Evolutionary conservation across 2,329 filamentous ascomycete species (phyloP).

Genomic region (Fusarium sp.): DNA sequence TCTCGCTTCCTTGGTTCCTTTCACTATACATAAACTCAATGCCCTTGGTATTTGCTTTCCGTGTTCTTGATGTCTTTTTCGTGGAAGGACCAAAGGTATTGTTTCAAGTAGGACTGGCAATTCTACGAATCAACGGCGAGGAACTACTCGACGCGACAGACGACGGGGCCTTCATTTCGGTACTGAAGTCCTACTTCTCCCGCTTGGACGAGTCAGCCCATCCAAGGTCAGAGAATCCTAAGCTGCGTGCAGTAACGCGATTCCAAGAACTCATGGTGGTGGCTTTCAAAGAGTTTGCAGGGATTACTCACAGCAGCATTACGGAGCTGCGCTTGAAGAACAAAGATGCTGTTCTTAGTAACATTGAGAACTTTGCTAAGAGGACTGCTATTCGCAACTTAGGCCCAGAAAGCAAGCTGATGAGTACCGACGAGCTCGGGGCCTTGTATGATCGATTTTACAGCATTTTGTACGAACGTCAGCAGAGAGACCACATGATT

Average conservation of each 20-base stretch:
- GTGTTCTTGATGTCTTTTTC: constrained; percentile 97
- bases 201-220: constrained; percentile 95
- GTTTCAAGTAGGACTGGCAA: constrained; percentile 97
- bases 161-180: constrained; percentile 95
- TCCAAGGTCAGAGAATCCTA: constrained; percentile 94
- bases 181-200: constrained; percentile 94
- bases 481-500: constrained; percentile 82
- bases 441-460: constrained; percentile 96
- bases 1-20: constrained; percentile 97
- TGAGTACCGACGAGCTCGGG: constrained; percentile 86
- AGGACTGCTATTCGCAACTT: constrained; percentile 95
- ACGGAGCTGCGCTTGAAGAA: constrained; percentile 90
- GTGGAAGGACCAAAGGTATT: constrained; percentile 96
- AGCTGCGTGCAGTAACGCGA: constrained; percentile 90
- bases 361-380: constrained; percentile 97
- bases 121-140: constrained; percentile 95
- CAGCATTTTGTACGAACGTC: constrained; percentile 87
- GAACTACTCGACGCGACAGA: constrained; percentile 93
- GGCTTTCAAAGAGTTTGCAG: constrained; percentile 97
- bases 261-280: constrained; percentile 99
- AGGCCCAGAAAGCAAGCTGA: constrained; percentile 92
- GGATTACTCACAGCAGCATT: constrained; percentile 93
- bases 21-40: constrained; percentile 99
- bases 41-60: constrained; percentile 96
- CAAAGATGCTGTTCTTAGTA: constrained; percentile 92